Evolutionary conservation across 2,329 filamentous ascomycete species (phyloP), one percentile per base, ranked within the genome.

Genomic region (Fusarium scirpi): DNA sequence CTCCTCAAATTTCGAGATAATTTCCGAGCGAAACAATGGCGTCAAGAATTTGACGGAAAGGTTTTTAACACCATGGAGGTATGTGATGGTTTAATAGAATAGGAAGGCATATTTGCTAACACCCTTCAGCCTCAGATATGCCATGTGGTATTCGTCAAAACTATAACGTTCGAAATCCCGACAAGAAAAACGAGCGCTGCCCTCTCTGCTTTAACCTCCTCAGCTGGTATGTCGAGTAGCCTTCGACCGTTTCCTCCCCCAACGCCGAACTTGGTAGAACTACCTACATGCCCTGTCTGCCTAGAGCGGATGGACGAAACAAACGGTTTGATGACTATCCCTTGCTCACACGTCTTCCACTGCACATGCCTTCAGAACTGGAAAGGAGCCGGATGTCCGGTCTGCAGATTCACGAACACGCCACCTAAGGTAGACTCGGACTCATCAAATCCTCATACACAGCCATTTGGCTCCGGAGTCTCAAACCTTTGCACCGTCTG

Each of bases 251-350:
- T 90, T 55, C 88, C 88, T 6, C 90, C 85, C 4, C 88, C 87
- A 3, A 97, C 95, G 1, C 92, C 94, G 2, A 92, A 93, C 52
- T 85, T 98, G 3, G 87, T 97, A 57, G 96, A 99, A 81, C 84
- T 99, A 15, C 96, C 96, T 3, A 98, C 96, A 2, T 99, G 96
- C 71, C 94, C 96, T 0, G 96, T 99, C 12, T 99, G 96, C 72
- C 86, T 99, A 8, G 96, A 99, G 79, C 91, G 95, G 49, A 99
- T 99, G 96, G 96, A 99, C 76, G 95, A 98, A 78, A 98, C 94
- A 1, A 97, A 94, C 0, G 96, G 96, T 0, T 85, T 99, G 4
- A 89, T 99, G 77, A 99, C 96, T 1, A 98, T 98, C 43, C 91
- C 97, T 30, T 99, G 96, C 78, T 95, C 98, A 76, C 96, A 99